These are phyloP conservation scores for Trichoderma lentiforme DNA, from an alignment of 2,329 filamentous ascomycete genomes.

Conservation along the genomic window DNA sequence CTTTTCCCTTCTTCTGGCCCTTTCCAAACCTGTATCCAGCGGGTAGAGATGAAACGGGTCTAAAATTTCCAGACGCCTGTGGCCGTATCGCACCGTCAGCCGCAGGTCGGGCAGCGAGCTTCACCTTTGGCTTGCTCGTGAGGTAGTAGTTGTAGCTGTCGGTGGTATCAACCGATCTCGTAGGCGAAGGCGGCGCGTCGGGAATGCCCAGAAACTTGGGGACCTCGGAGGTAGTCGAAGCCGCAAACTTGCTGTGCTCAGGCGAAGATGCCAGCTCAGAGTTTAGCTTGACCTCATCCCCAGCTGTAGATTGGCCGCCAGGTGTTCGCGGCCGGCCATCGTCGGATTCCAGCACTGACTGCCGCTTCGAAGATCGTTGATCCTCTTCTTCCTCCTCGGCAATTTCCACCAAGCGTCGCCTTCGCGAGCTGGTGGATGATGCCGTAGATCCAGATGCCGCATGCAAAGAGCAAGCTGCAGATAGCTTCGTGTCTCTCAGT, in stretches of 20 bases:
- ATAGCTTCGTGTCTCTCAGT: conserved; percentile 82
- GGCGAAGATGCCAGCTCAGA: conserved; percentile 50
- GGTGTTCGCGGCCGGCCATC: conserved; percentile 30
- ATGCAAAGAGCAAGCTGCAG: conserved; percentile 83
- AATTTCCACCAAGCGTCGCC: conserved; percentile 82
- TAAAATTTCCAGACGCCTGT: conserved; percentile 59
- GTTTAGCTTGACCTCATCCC: conserved; percentile 47
- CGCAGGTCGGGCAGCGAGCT: conserved; percentile 82
- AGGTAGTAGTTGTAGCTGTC: conserved; percentile 48
- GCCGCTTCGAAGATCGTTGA: conserved; percentile 54
- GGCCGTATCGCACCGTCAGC: conserved; percentile 60
- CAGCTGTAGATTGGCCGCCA: conserved; percentile 22
- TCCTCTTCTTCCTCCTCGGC: conserved; percentile 88
- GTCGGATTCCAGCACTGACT: conserved; percentile 50
- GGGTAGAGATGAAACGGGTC: conserved; percentile 76
- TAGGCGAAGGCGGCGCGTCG: conserved; percentile 44
- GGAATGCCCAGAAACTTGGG: conserved; percentile 50
- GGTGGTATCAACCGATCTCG: conserved; percentile 42
- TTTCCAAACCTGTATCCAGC: conserved; percentile 71
- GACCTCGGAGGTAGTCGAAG: conserved; percentile 45
- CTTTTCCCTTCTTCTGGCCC: conserved; percentile 47
- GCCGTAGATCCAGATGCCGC: conserved; percentile 82
- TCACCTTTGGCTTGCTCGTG: conserved; percentile 73
- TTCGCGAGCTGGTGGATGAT: conserved; percentile 77
- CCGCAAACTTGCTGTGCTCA: conserved; percentile 48